Evolutionary conservation across 2,329 filamentous ascomycete genomes (phyloP), one percentile per base, ranked within the genome.

Genomic region (Dendrostoma leiphaemia): DNA sequence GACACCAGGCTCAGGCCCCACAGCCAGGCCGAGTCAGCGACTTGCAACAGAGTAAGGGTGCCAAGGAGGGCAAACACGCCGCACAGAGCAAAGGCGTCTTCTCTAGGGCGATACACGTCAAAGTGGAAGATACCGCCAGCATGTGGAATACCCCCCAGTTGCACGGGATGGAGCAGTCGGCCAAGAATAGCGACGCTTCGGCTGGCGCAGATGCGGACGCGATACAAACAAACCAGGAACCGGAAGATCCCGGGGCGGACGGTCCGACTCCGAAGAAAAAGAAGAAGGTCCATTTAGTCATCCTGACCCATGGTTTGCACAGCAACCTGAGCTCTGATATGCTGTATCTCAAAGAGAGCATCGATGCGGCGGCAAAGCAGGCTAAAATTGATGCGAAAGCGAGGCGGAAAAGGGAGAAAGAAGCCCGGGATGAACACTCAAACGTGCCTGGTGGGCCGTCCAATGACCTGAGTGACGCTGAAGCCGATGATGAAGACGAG

Each of bases 281-380:
- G 61, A 91, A 90, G 71, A 93, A 88, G 60, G 79, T 99, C 2
- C 94, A 99, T 67, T 76, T 99, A 38, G 94, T 99, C 23, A 79
- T 99, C 31, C 73, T 99, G 47, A 97, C 94, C 0, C 94, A 99
- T 73, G 94, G 94, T 0, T 71, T 99, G 59, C 94, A 99, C 70
- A 96, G 93, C 71, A 99, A 99, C 68, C 79, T 97, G 12, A 91
- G 94, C 5, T 89, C 91, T 21, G 94, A 99, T 68, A 96, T 99
- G 94, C 77, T 99, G 19, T 99, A 90, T 67, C 74, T 99, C 69
- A 99, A 99, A 67, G 94, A 99, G 71, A 96, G 91, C 70, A 97
- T 99, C 59, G 94, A 99, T 72, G 84, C 85, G 26, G 86, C 90
- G 3, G 88, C 87, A 4, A 86, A 78, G 63, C 85, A 93, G 66